Conservation (phyloP, 2,329 filamentous ascomycete species). For the Penicillium brasilianum region DNA sequence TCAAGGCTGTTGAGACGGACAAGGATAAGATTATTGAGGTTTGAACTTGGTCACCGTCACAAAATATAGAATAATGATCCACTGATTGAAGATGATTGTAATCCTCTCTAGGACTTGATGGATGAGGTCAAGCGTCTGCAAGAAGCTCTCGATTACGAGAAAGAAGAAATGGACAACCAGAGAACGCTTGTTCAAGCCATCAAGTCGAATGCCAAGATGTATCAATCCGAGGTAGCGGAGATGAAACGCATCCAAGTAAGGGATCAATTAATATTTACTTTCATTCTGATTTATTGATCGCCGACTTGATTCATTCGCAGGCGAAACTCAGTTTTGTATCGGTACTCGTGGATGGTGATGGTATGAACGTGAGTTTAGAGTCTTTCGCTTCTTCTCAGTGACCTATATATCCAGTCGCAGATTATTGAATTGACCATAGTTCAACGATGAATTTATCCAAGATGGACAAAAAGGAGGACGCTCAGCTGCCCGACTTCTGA, state of each 20-base stretch:
- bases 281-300: not conserved
- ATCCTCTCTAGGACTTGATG: conserved; percentile 19
- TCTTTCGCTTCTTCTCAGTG: not conserved
- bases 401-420: not conserved
- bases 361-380: conserved; percentile 40
- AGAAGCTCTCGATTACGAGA: conserved; percentile 8
- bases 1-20: conserved; percentile 21
- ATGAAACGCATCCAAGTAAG: conserved; percentile 20
- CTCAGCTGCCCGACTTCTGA: conserved; percentile 34
- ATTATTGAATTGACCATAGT: conserved; percentile 29
- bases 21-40: conserved; percentile 27
- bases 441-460: conserved; percentile 39
- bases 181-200: conserved; percentile 1
- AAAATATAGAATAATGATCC: not conserved
- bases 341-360: conserved; percentile 48
- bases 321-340: conserved; percentile 35
- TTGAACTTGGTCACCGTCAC: not conserved
- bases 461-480: conserved; percentile 40
- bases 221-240: conserved; percentile 8
- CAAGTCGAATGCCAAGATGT: conserved; percentile 10
- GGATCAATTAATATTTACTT: not conserved
- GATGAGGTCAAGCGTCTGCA: conserved; percentile 15
- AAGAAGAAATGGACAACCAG: conserved; percentile 13
- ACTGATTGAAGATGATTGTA: not conserved
- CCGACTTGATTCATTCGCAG: conserved; percentile 10